Conservation (phyloP, 495 filamentous ascomycete genomes). For the Cudoniella acicularis region DNA sequence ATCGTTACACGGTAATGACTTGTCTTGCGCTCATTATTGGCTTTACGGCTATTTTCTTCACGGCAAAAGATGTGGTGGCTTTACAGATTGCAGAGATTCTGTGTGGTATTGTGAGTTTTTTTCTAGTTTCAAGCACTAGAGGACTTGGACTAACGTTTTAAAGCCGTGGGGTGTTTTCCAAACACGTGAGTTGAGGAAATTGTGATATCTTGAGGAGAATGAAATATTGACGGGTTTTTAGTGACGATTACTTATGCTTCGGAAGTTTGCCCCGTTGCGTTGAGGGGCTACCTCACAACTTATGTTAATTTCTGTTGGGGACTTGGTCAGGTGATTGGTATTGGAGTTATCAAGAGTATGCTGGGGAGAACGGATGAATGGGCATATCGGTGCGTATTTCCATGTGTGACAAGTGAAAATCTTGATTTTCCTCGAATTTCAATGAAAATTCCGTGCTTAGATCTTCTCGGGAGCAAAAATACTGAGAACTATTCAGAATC, state of each 20-base stretch:
- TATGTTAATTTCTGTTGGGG: constrained; percentile 86
- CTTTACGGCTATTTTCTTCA: constrained; percentile 76
- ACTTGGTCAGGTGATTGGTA: constrained; percentile 71
- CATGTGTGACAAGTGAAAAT: too few species aligned
- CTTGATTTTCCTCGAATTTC: too few species aligned
- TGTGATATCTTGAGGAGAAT: not conserved
- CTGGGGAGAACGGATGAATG: constrained; percentile 54
- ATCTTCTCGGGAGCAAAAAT: not conserved
- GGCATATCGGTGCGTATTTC: constrained; percentile 57
- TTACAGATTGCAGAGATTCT: constrained; percentile 73
- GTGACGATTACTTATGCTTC: constrained; percentile 75
- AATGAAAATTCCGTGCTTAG: not conserved
- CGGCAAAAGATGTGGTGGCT: constrained; percentile 62
- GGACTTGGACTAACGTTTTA: not conserved
- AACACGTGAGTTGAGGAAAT: constrained; percentile 49
- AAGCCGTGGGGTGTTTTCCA: constrained; percentile 75
- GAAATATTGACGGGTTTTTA: constrained; percentile 5
- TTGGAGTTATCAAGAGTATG: constrained; percentile 69
- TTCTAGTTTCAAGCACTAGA: not conserved
- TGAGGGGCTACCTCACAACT: constrained; percentile 71
- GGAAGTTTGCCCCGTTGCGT: constrained; percentile 69
- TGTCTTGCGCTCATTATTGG: constrained; percentile 62
- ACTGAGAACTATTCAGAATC: constrained; percentile 21
- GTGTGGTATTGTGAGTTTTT: constrained; percentile 51
- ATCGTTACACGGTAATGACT: constrained; percentile 63